Conservation (phyloP, 1,139 yeast species). For the Geotrichum macrosporum region DNA sequence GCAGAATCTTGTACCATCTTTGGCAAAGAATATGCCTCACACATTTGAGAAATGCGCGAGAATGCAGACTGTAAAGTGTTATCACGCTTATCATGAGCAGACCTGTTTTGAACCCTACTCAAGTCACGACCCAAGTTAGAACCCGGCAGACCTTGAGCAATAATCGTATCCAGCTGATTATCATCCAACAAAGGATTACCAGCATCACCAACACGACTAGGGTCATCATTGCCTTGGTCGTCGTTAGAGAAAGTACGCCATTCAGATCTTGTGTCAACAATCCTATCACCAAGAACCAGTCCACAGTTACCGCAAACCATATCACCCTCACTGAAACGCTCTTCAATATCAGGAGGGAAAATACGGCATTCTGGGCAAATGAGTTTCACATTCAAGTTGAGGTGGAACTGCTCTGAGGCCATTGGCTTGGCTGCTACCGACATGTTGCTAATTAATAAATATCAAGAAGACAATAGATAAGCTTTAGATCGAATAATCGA, state of each 20-base stretch:
- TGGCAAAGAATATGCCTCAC: constrained; percentile 94
- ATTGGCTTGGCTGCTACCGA: constrained; percentile 16
- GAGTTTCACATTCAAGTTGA: constrained; percentile 74
- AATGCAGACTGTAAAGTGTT: constrained; percentile 85
- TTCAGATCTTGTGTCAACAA: constrained; percentile 93
- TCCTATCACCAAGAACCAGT: constrained; percentile 81
- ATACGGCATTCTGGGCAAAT: constrained; percentile 96
- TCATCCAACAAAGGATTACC: constrained; percentile 92
- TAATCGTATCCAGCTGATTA: constrained; percentile 87
- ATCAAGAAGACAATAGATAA: neutral
- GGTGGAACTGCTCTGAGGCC: constrained; percentile 30
- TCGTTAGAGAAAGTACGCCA: constrained; percentile 97
- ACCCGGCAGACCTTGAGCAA: constrained; percentile 68
- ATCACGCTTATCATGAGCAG: constrained; percentile 81
- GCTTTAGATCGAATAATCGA: neutral
- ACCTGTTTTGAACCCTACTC: constrained; percentile 81
- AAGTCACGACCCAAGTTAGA: constrained; percentile 77
- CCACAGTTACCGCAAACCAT: constrained; percentile 98
- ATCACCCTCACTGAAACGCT: constrained; percentile 94
- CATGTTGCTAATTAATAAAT: constrained; percentile 19
- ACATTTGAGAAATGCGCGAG: constrained; percentile 88
- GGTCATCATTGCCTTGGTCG: constrained; percentile 97
- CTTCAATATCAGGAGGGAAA: constrained; percentile 92
- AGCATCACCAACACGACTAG: constrained; percentile 99
- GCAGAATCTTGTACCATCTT: constrained; percentile 96